Percentiles rank a stretch among this genome's conserved stretches.
phyloP scores from a whole-genome alignment of 1,284 basidiomycete genomes.

The Calocybe gambosa region DNA sequence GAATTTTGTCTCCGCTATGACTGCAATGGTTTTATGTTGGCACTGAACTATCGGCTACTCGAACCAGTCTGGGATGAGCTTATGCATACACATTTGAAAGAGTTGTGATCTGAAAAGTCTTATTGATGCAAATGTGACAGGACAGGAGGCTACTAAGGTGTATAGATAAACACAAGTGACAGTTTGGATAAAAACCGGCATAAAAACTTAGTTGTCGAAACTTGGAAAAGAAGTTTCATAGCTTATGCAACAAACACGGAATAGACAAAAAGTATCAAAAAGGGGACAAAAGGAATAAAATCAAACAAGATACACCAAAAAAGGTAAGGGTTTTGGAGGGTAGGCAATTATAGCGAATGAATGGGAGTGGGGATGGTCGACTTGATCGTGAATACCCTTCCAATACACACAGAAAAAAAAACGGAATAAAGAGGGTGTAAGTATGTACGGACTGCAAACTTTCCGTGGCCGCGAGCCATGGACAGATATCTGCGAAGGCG shows the following conservation, averaged over 20 bases:
- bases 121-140: neutral
- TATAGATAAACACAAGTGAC: neutral
- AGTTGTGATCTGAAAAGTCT: constrained; percentile 2
- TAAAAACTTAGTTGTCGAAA: neutral
- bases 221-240: constrained; percentile 6
- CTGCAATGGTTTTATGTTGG: neutral
- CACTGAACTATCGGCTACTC: no score
- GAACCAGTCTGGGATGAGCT: no score
- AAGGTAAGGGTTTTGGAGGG: neutral
- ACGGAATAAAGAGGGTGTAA: constrained; percentile 15
- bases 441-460: constrained; percentile 9
- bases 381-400: constrained; percentile 8
- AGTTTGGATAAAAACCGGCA: neutral
- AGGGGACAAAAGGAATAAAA: neutral
- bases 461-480: neutral
- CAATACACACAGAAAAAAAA: constrained; percentile 10
- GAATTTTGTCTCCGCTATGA: neutral
- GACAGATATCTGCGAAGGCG: constrained; percentile 2
- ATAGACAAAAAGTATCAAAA: neutral
- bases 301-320: constrained; percentile 10
- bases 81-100: constrained; percentile 1
- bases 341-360: neutral
- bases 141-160: neutral
- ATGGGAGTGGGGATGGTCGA: constrained; percentile 1
- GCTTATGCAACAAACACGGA: constrained; percentile 1